Percentiles rank a stretch among this genome's conserved stretches.
Conservation (phyloP, 1,284 basidiomycete genomes). For the Sporisorium reilianum region DNA sequence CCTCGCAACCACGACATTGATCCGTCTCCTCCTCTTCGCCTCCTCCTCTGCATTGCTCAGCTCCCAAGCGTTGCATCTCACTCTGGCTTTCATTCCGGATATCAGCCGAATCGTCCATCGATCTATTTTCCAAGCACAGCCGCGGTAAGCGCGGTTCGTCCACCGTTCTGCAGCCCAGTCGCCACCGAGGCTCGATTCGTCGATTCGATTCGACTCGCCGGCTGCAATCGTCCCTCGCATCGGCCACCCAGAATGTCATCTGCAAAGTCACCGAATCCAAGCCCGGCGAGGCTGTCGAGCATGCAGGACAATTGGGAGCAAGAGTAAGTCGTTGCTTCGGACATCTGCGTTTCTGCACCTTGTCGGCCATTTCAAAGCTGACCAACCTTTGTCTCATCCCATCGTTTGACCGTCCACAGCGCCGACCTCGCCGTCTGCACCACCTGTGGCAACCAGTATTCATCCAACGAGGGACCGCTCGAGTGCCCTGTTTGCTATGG, state of each 20-base stretch:
- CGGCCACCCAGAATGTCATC: slow-evolving; percentile 3
- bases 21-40: too few species aligned
- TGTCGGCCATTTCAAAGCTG: slow-evolving; percentile 8
- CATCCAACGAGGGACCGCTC: slow-evolving; percentile 18
- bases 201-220: background rate
- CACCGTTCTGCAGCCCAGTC: background rate
- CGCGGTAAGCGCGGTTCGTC: slow-evolving; percentile 5
- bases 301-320: slow-evolving; percentile 30
- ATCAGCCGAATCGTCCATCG: slow-evolving; percentile 1
- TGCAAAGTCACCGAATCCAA: background rate
- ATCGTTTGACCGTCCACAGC: background rate
- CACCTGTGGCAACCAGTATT: slow-evolving; percentile 36
- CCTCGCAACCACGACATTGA: background rate
- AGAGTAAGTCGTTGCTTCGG: slow-evolving; percentile 19
- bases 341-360: background rate
- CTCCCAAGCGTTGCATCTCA: too few species aligned
- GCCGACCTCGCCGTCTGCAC: slow-evolving; percentile 44
- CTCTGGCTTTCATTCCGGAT: background rate
- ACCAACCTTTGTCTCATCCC: background rate
- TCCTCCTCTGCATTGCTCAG: background rate
- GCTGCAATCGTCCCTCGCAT: background rate
- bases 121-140: background rate
- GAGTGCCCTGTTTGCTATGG: slow-evolving; percentile 42
- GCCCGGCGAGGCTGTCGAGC: background rate
- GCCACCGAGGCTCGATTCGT: slow-evolving; percentile 5